Conservation (phyloP, 257 asterid genomes). For the Gentiana macrophylla region DNA sequence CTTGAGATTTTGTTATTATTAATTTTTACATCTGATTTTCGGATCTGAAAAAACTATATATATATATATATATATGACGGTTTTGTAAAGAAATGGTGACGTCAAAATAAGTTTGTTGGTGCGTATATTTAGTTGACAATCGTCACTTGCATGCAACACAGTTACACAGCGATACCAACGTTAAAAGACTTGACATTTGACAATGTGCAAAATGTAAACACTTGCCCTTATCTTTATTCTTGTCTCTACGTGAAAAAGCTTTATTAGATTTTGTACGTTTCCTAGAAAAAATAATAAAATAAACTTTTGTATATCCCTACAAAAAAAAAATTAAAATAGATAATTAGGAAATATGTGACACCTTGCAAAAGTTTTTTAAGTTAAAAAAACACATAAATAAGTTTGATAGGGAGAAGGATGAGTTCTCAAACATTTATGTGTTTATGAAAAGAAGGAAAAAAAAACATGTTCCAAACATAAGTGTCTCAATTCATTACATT, state of each 20-base stretch:
- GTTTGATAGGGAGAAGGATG: too few species aligned
- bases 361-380: too few species aligned
- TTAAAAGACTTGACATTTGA: not conserved
- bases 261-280: too few species aligned
- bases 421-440: too few species aligned
- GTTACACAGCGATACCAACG: not conserved
- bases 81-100: constrained; percentile 3
- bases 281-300: too few species aligned
- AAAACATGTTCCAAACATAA: too few species aligned
- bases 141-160: constrained; percentile 5
- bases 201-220: not conserved
- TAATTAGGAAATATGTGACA: too few species aligned
- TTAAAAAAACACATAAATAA: too few species aligned
- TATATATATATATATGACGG: not conserved
- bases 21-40: not conserved
- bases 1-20: not conserved
- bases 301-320: too few species aligned
- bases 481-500: too few species aligned
- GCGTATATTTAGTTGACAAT: constrained; percentile 6
- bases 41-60: not conserved
- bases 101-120: not conserved
- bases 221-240: not conserved
- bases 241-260: not conserved
- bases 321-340: too few species aligned
- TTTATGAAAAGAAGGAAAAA: too few species aligned